Evolutionary conservation across 768 basidiomycete species (phyloP).

Genomic region (Auriscalpium orientale): DNA sequence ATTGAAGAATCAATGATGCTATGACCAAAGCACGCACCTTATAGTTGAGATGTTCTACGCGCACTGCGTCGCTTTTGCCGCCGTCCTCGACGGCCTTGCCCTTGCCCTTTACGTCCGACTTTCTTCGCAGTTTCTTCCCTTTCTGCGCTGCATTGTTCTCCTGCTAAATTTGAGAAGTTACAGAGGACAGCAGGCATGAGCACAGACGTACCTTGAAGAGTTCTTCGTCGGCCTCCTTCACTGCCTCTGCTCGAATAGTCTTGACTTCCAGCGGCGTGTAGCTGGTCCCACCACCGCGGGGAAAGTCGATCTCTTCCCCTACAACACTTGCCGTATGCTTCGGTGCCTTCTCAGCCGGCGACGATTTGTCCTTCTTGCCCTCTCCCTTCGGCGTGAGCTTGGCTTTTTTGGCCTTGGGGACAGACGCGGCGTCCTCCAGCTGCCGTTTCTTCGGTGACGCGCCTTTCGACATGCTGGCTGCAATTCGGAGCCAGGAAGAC

Average conservation of each 20-base stretch:
- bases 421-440: conserved; percentile 44
- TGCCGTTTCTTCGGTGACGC: conserved; percentile 54
- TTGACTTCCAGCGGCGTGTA: conserved; percentile 89
- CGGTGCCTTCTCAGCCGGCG: conserved; percentile 20
- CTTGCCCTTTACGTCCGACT: conserved; percentile 33
- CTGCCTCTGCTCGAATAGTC: conserved; percentile 73
- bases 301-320: conserved; percentile 83
- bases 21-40: conserved; percentile 44
- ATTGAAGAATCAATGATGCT: too few species aligned
- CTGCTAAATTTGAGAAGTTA: conserved; percentile 1
- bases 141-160: conserved; percentile 19
- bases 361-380: conserved; percentile 22
- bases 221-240: conserved; percentile 77
- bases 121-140: conserved; percentile 41
- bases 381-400: conserved; percentile 30
- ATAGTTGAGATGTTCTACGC: conserved; percentile 91
- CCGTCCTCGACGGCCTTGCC: conserved; percentile 23
- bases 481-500: neutral
- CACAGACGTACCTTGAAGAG: conserved; percentile 52
- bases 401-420: conserved; percentile 52
- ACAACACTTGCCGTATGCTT: conserved; percentile 32
- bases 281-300: conserved; percentile 86
- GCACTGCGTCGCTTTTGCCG: conserved; percentile 48
- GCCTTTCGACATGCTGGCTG: neutral
- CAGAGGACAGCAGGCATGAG: too few species aligned